Conservation (phyloP, 768 basidiomycete species). For the Termitomyces sp. region DNA sequence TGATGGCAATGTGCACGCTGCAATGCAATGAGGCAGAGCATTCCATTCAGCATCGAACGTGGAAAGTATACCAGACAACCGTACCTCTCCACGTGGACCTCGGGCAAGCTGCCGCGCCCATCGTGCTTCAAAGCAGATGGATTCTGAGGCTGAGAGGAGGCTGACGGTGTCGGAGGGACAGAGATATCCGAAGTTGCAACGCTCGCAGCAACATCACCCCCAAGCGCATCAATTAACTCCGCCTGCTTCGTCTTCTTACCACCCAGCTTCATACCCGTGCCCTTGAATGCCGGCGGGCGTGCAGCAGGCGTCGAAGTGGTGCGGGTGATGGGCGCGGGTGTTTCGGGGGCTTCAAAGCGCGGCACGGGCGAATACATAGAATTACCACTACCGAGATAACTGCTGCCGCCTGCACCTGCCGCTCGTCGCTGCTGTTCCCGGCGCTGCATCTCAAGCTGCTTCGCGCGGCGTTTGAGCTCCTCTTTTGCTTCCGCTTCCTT, state of each 20-base stretch:
- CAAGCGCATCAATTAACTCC: slow-evolving; percentile 83
- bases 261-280: slow-evolving; percentile 94
- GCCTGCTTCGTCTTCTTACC: slow-evolving; percentile 87
- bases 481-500: slow-evolving; percentile 99
- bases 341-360: slow-evolving; percentile 62
- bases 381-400: slow-evolving; percentile 61
- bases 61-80: not conserved
- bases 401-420: slow-evolving; percentile 43
- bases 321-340: slow-evolving; percentile 32
- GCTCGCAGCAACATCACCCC: slow-evolving; percentile 63
- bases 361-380: slow-evolving; percentile 70
- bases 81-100: slow-evolving; percentile 74
- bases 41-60: not conserved
- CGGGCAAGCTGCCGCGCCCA: slow-evolving; percentile 61
- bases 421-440: slow-evolving; percentile 86
- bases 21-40: not conserved
- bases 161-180: slow-evolving; percentile 40
- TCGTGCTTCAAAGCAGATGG: slow-evolving; percentile 40
- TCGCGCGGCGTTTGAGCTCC: slow-evolving; percentile 95
- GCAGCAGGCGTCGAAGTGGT: slow-evolving; percentile 37
- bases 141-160: slow-evolving; percentile 32
- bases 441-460: slow-evolving; percentile 96
- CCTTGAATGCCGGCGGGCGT: slow-evolving; percentile 85
- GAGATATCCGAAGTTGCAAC: slow-evolving; percentile 30
- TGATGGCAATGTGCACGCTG: slow-evolving; percentile 84